Conservation (phyloP, 176 grass and related monocot species). For the Cenchrus americanus region DNA sequence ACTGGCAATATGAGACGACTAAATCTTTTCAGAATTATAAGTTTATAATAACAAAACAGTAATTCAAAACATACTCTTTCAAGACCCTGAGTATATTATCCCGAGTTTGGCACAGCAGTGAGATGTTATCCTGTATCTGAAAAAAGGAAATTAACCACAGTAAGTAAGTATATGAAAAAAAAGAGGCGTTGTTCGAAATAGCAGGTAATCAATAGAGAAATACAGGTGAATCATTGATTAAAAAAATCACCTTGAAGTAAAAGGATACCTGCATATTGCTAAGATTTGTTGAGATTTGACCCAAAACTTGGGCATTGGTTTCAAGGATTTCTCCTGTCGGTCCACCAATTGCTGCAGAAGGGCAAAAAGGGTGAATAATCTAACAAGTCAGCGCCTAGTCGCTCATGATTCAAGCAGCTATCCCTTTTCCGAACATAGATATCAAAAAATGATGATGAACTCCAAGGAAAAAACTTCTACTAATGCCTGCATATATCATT, state of each 20-base stretch:
- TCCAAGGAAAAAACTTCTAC: too few relatives aligned
- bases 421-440: too few relatives aligned
- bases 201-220: neutral
- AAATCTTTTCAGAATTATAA: neutral
- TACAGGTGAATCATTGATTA: constrained; percentile 1
- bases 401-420: neutral
- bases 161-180: constrained; percentile 15
- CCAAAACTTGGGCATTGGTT: constrained; percentile 72
- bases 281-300: constrained; percentile 79
- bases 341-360: constrained; percentile 75
- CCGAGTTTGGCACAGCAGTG: constrained; percentile 78
- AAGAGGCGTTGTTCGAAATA: neutral
- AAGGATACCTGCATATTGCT: constrained; percentile 78
- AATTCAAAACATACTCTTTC: constrained; percentile 79
- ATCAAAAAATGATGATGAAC: too few relatives aligned
- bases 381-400: neutral
- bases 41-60: constrained; percentile 27
- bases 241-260: constrained; percentile 22
- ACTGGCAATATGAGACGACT: constrained; percentile 9
- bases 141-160: neutral
- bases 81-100: constrained; percentile 83
- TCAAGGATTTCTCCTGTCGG: constrained; percentile 81
- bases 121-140: constrained; percentile 88
- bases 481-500: neutral
- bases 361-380: neutral